These are phyloP conservation scores for Eutypa lata DNA, from an alignment of 2,329 filamentous ascomycete genomes.

Conservation along the genomic window DNA sequence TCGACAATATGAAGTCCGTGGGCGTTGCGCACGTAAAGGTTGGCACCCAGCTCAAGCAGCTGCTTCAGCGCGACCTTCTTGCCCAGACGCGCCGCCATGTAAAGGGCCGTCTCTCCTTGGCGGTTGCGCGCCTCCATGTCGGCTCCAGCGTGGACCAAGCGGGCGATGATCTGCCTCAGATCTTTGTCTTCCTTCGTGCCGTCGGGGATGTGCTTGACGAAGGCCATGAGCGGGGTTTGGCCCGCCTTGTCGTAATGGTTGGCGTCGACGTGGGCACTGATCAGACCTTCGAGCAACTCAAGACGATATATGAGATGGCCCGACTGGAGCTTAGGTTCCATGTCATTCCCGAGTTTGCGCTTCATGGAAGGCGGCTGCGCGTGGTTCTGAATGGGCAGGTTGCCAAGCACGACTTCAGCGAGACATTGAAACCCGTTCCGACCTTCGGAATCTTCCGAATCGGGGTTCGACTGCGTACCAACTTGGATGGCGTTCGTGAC, in stretches of 20 bases:
- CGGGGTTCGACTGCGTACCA: slow-evolving; percentile 24
- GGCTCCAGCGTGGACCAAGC: slow-evolving; percentile 41
- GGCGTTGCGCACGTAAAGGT: slow-evolving; percentile 43
- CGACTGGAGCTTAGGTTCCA: slow-evolving; percentile 10
- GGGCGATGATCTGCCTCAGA: slow-evolving; percentile 41
- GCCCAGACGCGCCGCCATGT: slow-evolving; percentile 51
- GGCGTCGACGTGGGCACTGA: slow-evolving; percentile 39
- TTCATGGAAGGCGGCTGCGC: slow-evolving; percentile 25
- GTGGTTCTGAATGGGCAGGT: slow-evolving; percentile 21
- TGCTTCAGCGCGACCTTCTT: slow-evolving; percentile 49
- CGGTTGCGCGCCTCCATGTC: slow-evolving; percentile 50
- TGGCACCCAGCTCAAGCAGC: slow-evolving; percentile 45
- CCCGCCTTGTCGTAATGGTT: slow-evolving; percentile 52
- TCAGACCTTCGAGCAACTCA: slow-evolving; percentile 24
- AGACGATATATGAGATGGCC: slow-evolving; percentile 12
- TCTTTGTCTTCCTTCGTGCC: slow-evolving; percentile 42
- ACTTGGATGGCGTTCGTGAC: slow-evolving; percentile 29
- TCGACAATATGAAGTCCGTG: slow-evolving; percentile 43
- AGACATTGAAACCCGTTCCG: slow-evolving; percentile 58
- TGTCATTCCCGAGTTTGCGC: slow-evolving; percentile 31
- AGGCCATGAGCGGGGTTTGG: slow-evolving; percentile 54
- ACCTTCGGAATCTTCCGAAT: slow-evolving; percentile 41
- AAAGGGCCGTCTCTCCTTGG: slow-evolving; percentile 52
- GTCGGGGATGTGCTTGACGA: slow-evolving; percentile 44
- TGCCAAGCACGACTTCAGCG: slow-evolving; percentile 48